A percentile compares a stretch with the other conserved stretches of the same genome.
phyloP scores from a whole-genome alignment of 805 yeast species.

The Kodamaea restingae region DNA sequence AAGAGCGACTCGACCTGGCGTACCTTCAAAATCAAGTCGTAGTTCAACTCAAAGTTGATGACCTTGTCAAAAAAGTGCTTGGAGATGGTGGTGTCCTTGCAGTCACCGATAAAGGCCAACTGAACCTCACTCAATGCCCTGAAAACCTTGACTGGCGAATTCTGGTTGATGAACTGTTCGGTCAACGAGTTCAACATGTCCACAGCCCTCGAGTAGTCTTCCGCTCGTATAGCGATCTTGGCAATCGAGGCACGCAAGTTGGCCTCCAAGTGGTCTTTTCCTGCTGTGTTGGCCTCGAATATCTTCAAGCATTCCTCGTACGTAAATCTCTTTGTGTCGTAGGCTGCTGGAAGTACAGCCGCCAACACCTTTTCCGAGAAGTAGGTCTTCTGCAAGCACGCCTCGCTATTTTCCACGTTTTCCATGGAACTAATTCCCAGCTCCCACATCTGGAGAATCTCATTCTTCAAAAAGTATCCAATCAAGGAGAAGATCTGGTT shows the following conservation, averaged over 20 bases:
- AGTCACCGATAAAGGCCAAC: slow-evolving; percentile 71
- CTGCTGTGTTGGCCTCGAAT: slow-evolving; percentile 43
- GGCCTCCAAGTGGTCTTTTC: slow-evolving; percentile 29
- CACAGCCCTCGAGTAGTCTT: slow-evolving; percentile 63
- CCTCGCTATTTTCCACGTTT: background rate
- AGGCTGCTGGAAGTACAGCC: slow-evolving; percentile 62
- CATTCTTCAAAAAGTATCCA: slow-evolving; percentile 53
- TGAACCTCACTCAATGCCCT: slow-evolving; percentile 65
- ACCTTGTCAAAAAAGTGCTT: slow-evolving; percentile 73
- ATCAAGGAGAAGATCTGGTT: slow-evolving; percentile 31
- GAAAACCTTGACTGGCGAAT: slow-evolving; percentile 10
- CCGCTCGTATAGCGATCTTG: slow-evolving; percentile 62
- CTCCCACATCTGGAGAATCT: slow-evolving; percentile 71
- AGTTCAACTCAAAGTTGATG: slow-evolving; percentile 65
- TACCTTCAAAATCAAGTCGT: slow-evolving; percentile 64
- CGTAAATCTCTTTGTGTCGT: slow-evolving; percentile 52
- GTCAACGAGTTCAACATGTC: slow-evolving; percentile 59
- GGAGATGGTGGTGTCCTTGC: slow-evolving; percentile 68
- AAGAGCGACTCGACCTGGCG: slow-evolving; percentile 66
- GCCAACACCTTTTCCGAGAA: slow-evolving; percentile 66
- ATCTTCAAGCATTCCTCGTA: slow-evolving; percentile 59
- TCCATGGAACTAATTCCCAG: slow-evolving; percentile 41
- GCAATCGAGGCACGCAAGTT: slow-evolving; percentile 69
- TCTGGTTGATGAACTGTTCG: slow-evolving; percentile 38
- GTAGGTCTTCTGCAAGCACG: slow-evolving; percentile 37